Base-by-base conservation (phyloP, 805 yeast genomes). In the Tetrapisispora arboricola region DNA sequence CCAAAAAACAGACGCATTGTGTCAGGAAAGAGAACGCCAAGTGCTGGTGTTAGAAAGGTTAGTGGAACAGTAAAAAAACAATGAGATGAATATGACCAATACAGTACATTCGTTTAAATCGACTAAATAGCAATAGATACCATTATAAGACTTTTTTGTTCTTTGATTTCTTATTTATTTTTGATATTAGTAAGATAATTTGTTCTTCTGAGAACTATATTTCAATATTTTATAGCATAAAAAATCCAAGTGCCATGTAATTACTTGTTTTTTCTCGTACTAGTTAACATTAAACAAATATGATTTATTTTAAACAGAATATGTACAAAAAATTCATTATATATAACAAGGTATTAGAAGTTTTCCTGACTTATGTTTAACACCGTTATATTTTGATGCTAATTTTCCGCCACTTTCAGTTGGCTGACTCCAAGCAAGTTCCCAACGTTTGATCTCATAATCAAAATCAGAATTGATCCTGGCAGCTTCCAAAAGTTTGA, bases 341-440 rank as follows among this genome's bases (percentile, higher is more conserved):
- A 60, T 49, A 38, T 59, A 60, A 36, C 62, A 57, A 1, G 63
- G 65, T 28, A 60, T 41, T 21, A 60, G 42, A 7, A 55, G 33
- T 47, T 56, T 55, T 4, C 63, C 63, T 9, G 63, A 58, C 25
- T 49, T 52, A 52, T 80, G 85, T 21, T 43, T 56, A 1, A 71
- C 73, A 0, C 80, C 77, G 51, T 76, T 78, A 51, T 74, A 80
- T 24, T 53, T 60, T 26, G 55, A 57, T 0, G 87, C 85, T 25
- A 80, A 63, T 42, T 69, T 66, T 1, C 77, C 76, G 0, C 90
- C 90, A 43, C 71, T 67, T 38, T 67, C 72, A 43, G 83, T 76
- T 0, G 88, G 87, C 54, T 81, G 90, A 33, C 84, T 77, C 75
- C 84, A 81, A 1, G 78, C 83, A 16, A 81, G 55, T 44, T 74